Conservation (phyloP, 2,329 filamentous ascomycete genomes). For the Aspergillus pseudonomiae region DNA sequence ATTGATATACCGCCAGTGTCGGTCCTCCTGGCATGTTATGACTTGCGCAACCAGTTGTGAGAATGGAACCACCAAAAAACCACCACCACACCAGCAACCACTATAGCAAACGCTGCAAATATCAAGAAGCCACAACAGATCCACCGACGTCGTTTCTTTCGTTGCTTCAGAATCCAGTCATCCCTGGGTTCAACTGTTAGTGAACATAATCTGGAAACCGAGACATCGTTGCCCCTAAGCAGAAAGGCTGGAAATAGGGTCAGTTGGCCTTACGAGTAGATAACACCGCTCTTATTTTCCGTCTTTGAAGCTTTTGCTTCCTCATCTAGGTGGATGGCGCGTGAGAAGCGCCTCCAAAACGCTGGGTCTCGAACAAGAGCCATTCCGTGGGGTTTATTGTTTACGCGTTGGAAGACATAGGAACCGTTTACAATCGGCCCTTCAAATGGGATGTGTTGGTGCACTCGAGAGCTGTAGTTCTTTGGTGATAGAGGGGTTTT, state of each 20-base stretch:
- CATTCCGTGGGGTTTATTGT: constrained; percentile 37
- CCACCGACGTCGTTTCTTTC: constrained; percentile 51
- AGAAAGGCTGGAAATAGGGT: neutral
- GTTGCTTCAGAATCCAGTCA: constrained; percentile 57
- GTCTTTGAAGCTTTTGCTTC: constrained; percentile 34
- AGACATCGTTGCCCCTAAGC: neutral
- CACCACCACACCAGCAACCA: constrained; percentile 50
- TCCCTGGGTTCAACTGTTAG: constrained; percentile 34
- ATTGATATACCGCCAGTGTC: neutral
- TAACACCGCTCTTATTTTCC: constrained; percentile 21
- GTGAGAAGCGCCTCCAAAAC: constrained; percentile 64
- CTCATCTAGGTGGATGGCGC: constrained; percentile 60
- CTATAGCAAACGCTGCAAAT: constrained; percentile 30
- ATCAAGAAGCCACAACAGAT: constrained; percentile 47
- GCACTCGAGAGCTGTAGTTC: neutral
- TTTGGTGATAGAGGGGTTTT: neutral
- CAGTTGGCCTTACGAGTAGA: constrained; percentile 23
- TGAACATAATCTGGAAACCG: neutral
- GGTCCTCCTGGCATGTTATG: neutral
- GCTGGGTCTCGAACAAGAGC: constrained; percentile 58
- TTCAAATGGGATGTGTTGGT: neutral
- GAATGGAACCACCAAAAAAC: constrained; percentile 49
- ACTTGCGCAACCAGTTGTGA: constrained; percentile 35
- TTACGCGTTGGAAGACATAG: constrained; percentile 5
- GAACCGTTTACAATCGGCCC: neutral